A percentile compares a stretch with the other conserved stretches of the same genome.
Conservation (phyloP, 2,329 filamentous ascomycete genomes). For the Fusarium chaquense region DNA sequence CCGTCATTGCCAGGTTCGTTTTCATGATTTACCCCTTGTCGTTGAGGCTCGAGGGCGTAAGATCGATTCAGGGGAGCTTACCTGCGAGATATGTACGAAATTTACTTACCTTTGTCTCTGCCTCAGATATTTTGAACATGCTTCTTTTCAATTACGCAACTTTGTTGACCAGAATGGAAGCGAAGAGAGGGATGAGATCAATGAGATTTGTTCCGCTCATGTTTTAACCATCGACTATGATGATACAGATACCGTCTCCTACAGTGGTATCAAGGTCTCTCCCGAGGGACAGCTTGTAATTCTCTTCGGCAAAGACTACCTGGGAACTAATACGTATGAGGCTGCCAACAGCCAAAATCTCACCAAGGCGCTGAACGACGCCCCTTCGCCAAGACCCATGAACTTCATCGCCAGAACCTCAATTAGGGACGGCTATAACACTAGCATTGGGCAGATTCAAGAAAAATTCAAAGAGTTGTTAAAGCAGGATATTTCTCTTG, state of each 20-base stretch:
- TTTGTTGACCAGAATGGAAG: conserved; percentile 55
- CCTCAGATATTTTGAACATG: conserved; percentile 59
- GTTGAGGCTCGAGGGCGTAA: fast-evolving
- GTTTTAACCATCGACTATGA: conserved; percentile 62
- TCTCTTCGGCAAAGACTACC: conserved; percentile 57
- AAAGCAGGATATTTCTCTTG: conserved; percentile 58
- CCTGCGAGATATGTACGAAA: fast-evolving
- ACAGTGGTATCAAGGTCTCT: conserved; percentile 59
- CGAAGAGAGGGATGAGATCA: conserved; percentile 60
- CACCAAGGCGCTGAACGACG: conserved; percentile 60
- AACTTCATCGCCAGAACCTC: conserved; percentile 58
- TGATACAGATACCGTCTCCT: conserved; percentile 55
- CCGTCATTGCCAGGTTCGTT: conserved; percentile 58
- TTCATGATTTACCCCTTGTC: fast-evolving
- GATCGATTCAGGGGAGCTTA: neutral
- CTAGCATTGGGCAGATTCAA: conserved; percentile 54
- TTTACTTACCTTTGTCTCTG: neutral
- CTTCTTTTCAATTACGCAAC: conserved; percentile 56
- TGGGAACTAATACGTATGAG: conserved; percentile 61
- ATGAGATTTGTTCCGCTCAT: conserved; percentile 59
- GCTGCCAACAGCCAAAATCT: conserved; percentile 55
- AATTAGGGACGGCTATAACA: conserved; percentile 59
- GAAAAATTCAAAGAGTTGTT: conserved; percentile 56
- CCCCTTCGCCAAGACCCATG: conserved; percentile 52
- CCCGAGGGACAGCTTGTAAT: conserved; percentile 60